These are phyloP conservation scores for Trypanosoma cruzi DNA, from an alignment of 208 protist species.

Conservation along the genomic window DNA sequence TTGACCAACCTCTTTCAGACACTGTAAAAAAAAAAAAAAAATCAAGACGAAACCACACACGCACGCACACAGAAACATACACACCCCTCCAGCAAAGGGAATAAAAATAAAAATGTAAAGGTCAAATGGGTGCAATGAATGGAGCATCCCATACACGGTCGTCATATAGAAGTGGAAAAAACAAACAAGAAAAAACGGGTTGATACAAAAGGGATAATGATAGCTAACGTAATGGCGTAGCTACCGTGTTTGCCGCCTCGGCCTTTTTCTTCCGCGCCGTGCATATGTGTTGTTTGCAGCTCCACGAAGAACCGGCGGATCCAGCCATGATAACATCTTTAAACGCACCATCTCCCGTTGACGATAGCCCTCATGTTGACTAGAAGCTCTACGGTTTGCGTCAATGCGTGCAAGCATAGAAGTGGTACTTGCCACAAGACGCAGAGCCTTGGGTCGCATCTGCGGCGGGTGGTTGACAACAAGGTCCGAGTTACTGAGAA, in stretches of 20 bases:
- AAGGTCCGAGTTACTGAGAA: constrained; percentile 87
- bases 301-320: constrained; percentile 81
- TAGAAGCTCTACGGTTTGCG: constrained; percentile 67
- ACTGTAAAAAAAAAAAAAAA: constrained; percentile 2
- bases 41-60: background rate
- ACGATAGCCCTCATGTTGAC: constrained; percentile 70
- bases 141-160: too few relatives aligned
- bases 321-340: constrained; percentile 79
- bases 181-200: background rate
- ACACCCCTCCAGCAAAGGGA: too few relatives aligned
- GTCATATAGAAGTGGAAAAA: too few relatives aligned
- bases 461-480: constrained; percentile 80
- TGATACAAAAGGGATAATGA: background rate
- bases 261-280: constrained; percentile 70
- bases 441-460: constrained; percentile 85
- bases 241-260: constrained; percentile 24
- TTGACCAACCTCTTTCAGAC: background rate
- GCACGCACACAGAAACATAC: too few relatives aligned
- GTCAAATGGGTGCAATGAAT: too few relatives aligned
- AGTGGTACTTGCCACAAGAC: constrained; percentile 58
- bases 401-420: constrained; percentile 85
- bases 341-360: constrained; percentile 55
- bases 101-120: too few relatives aligned
- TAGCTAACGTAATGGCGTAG: background rate
- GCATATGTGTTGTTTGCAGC: constrained; percentile 89